phyloP scores from a whole-genome alignment of 768 basidiomycete genomes.

The Phlebiopsis gigantea region DNA sequence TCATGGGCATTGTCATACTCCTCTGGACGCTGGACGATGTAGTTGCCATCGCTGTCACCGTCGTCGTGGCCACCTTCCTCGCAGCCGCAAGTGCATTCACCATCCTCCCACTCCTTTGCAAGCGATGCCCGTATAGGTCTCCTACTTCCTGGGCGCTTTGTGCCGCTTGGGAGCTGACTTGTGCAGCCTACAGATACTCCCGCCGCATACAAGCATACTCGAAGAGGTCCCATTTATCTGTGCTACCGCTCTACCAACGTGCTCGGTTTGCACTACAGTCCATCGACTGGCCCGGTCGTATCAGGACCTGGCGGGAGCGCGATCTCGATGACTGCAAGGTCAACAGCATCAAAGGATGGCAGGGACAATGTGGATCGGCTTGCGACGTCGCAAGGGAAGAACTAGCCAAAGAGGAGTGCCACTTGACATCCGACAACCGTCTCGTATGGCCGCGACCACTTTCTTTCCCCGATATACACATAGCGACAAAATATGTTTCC shows the following conservation, averaged over 20 bases:
- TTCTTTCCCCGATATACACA: neutral
- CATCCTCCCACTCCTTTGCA: neutral
- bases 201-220: no score
- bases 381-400: neutral
- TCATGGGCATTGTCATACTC: slow-evolving; percentile 4
- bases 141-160: neutral
- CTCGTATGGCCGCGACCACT: neutral
- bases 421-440: neutral
- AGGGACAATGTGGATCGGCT: neutral
- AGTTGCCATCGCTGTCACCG: neutral
- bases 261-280: neutral
- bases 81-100: neutral
- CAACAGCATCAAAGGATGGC: neutral
- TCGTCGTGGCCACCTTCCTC: neutral
- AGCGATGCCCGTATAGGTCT: slow-evolving; percentile 7
- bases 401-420: neutral
- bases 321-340: neutral
- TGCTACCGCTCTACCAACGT: no score
- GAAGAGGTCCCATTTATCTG: neutral
- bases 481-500: neutral
- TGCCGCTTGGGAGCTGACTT: neutral
- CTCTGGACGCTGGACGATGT: slow-evolving; percentile 8
- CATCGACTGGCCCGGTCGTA: neutral
- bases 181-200: neutral
- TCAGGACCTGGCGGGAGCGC: neutral